A percentile compares a stretch with the other conserved stretches of the same genome.
These are phyloP conservation scores for Pelargonium fulgidum DNA, from an alignment of 441 rosid species.

Conservation along the genomic window DNA sequence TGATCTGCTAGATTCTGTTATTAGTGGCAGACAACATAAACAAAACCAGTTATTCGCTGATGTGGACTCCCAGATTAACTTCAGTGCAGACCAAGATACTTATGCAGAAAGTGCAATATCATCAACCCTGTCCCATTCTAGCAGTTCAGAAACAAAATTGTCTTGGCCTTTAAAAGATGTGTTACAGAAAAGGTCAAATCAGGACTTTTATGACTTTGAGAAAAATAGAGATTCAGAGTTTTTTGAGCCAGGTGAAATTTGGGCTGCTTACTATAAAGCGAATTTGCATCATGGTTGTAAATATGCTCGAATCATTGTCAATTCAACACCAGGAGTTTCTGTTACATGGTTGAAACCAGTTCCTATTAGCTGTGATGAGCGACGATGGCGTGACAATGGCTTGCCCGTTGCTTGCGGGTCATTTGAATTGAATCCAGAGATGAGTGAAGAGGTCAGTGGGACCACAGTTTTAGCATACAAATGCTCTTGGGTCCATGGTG, in stretches of 20 bases:
- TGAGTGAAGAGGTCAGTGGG: conserved; percentile 21
- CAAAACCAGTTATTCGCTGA: conserved; percentile 4
- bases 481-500: conserved; percentile 22
- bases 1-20: background rate
- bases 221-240: conserved; percentile 16
- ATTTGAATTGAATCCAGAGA: conserved; percentile 24
- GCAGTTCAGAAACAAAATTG: conserved; percentile 8
- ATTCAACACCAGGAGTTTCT: conserved; percentile 15
- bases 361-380: conserved; percentile 22
- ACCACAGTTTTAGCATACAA: conserved; percentile 17
- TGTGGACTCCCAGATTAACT: conserved; percentile 6
- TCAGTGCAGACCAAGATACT: background rate
- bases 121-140: conserved; percentile 9
- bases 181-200: conserved; percentile 13
- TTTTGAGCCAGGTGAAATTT: conserved; percentile 23
- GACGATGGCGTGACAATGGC: conserved; percentile 25
- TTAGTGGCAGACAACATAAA: background rate
- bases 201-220: conserved; percentile 23
- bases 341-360: conserved; percentile 30
- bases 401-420: conserved; percentile 29
- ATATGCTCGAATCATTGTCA: conserved; percentile 22
- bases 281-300: conserved; percentile 16
- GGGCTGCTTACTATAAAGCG: conserved; percentile 17
- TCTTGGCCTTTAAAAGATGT: conserved; percentile 1
- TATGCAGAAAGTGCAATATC: background rate